These are phyloP conservation scores for Apophysomyces variabilis DNA, from an alignment of 371 early-diverging fungal species.

Conservation along the genomic window DNA sequence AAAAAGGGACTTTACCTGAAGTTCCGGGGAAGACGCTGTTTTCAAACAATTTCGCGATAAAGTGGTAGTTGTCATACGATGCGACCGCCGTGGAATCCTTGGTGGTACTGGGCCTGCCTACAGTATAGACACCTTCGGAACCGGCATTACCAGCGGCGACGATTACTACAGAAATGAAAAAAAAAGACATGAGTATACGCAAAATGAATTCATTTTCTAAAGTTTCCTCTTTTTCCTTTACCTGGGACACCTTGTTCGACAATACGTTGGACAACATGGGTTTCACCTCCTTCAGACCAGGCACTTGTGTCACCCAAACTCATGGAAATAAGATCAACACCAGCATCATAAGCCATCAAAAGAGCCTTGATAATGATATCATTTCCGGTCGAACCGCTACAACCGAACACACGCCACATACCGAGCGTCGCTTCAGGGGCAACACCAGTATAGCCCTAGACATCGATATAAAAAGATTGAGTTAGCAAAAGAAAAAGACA, in stretches of 20 bases:
- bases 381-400: conserved; percentile 55
- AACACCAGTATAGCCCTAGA: conserved; percentile 59
- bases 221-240: not conserved
- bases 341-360: conserved; percentile 58
- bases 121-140: conserved; percentile 44
- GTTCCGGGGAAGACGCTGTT: conserved; percentile 10
- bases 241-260: conserved; percentile 32
- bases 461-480: too few species aligned
- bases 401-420: conserved; percentile 59
- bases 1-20: conserved; percentile 10
- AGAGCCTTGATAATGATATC: conserved; percentile 70
- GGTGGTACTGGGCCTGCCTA: conserved; percentile 52
- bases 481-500: not conserved
- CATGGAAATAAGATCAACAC: conserved; percentile 66
- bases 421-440: conserved; percentile 64
- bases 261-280: conserved; percentile 50
- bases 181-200: not conserved
- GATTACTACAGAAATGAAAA: conserved; percentile 34
- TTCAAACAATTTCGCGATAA: conserved; percentile 28
- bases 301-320: conserved; percentile 66
- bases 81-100: conserved; percentile 56
- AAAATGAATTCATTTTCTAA: not conserved
- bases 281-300: conserved; percentile 51
- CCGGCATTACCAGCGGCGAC: conserved; percentile 64
- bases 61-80: conserved; percentile 53